Base-by-base conservation (phyloP, 441 rosid genomes). In the Mallotus repandus region DNA sequence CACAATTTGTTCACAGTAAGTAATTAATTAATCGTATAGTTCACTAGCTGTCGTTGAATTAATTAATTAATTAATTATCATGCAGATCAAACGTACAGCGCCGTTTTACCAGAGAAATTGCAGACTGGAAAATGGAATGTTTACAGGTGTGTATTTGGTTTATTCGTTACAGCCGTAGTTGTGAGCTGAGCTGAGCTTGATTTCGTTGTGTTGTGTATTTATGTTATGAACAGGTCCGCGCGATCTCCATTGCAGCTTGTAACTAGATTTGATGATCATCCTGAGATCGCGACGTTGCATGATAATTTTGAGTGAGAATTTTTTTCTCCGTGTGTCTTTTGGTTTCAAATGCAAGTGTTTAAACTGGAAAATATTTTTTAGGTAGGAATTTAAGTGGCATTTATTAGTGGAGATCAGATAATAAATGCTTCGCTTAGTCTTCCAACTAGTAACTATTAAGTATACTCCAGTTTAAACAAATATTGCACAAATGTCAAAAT, bases 51-150 rank as follows among this genome's bases (percentile, higher is more conserved):
- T 19, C 14, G 32, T 29, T 29, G 32, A 29, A 29, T 29, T 29
- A 29, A 2, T 29, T 29, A 29, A 29, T 29, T 29, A 29, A 29
- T 15, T 15, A 0, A 19, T 15, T 4, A 15, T 16, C 78, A 71
- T 78, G 72, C 81, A 93, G 98, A 85, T 68, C 86, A 84, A 73
- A 86, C 87, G 0, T 93, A 85, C 64, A 93, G 99, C 76, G 94
- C 90, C 68, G 88, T 84, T 64, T 90, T 96, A 46, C 99, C 99
- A 0, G 99, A 96, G 91, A 88, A 88, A 79, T 77, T 96, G 88
- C 86, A 86, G 25, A 87, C 93, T 2, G 99, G 97, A 48, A 87
- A 89, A 70, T 96, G 98, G 99, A 89, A 90, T 68, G 99, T 93
- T 7, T 93, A 89, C 85, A 87, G 98, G 99, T 29, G 32, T 29